Conservation (phyloP, 2,329 filamentous ascomycete species). For the Cadophora gregata region DNA sequence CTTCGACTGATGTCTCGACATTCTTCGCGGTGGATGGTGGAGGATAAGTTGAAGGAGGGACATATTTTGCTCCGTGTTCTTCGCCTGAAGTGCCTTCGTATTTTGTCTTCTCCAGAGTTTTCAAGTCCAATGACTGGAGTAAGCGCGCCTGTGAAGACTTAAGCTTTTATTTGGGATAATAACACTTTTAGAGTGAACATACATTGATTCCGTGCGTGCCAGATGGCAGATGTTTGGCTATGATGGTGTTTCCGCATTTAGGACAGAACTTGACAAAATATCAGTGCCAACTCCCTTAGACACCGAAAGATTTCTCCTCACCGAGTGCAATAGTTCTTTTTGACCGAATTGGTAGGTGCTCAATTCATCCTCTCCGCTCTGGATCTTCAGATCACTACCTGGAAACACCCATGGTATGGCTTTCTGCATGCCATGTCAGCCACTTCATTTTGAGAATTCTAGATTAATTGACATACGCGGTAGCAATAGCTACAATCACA, state of each 20-base stretch:
- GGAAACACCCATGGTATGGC: constrained; percentile 48
- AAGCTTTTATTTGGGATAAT: no score
- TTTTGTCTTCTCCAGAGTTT: background rate
- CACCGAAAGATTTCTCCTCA: background rate
- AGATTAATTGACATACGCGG: no score
- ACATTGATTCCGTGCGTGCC: constrained; percentile 49
- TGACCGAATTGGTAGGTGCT: constrained; percentile 51
- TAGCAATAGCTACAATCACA: constrained; percentile 72
- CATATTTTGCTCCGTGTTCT: background rate
- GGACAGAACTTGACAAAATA: constrained; percentile 54
- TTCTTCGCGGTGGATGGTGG: constrained; percentile 11
- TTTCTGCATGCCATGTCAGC: constrained; percentile 23
- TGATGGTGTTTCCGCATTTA: constrained; percentile 53
- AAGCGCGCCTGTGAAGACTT: constrained; percentile 11
- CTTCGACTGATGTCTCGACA: constrained; percentile 2
- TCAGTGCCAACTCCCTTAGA: background rate
- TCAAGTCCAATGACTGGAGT: background rate
- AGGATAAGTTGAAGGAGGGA: constrained; percentile 9
- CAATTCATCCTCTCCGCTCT: constrained; percentile 54
- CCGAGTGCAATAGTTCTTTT: constrained; percentile 50
- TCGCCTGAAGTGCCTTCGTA: background rate
- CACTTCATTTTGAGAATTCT: no score
- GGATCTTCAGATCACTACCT: constrained; percentile 46
- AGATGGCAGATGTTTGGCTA: constrained; percentile 37
- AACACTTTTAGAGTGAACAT: no score